Base-by-base conservation (phyloP, 208 protist genomes). In the Angomonas desouzai region DNA sequence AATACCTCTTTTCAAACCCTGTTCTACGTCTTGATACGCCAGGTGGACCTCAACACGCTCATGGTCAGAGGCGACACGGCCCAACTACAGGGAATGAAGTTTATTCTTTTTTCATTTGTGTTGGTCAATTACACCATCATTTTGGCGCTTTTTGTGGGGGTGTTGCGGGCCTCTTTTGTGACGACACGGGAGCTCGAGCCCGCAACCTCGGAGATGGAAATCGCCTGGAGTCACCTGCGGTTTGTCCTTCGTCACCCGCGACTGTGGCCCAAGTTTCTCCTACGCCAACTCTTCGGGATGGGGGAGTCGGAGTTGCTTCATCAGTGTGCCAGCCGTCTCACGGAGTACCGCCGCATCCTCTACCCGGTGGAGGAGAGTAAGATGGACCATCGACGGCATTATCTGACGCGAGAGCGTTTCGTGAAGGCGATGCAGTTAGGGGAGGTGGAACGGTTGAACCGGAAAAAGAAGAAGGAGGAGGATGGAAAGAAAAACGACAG, bases 11-110 rank as follows among this genome's bases (percentile, higher is more conserved):
- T 79, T 43, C 34, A 59, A 48, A 74, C 49, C 10, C 55, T 85
- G 0, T 48, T 88, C 13, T 64, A 60, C 22, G 65, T 88, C 34
- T 62, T 83, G 34, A 23, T 79, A 32, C 76, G 81, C 9, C 69
- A 84, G 43, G 61, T 85, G 11, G 72, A 80, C 67, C 40, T 81
- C 28, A 40, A 66, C 36, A 56, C 48, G 6, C 13, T 88, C 34
- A 38, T 57, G 4, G 36, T 48, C 16, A 40, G 67, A 9, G 29
- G 28, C 32, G 30, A 40, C 20, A 43, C 20, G 2, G 6, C 3
- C 16, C 57, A 68, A 23, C 48, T 33, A 3, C 16, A 53, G 18
- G 61, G 22, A 29, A 45, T 62, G 27, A 63, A 67, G 11, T 80
- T 80, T 53, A 25, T 72, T n/a, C 48, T 85, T 11, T 69, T 65